A percentile compares a stretch with the other conserved stretches of the same genome.
These are phyloP conservation scores for Suhomyces chickasaworum DNA, from an alignment of 1,139 yeast genomes.

Conservation along the genomic window DNA sequence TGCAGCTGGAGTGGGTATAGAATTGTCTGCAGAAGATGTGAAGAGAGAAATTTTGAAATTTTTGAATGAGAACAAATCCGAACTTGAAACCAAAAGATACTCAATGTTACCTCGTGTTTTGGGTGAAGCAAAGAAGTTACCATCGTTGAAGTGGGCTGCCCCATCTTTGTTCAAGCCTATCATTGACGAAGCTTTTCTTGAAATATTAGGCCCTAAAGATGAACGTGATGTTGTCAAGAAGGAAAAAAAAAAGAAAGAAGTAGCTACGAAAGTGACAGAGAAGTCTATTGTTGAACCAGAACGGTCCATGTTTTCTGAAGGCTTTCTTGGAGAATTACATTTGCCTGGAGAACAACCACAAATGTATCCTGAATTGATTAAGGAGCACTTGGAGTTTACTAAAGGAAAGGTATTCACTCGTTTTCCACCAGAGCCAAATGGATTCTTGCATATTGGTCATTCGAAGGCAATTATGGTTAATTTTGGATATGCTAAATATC, in stretches of 20 bases:
- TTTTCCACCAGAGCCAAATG: constrained; percentile 99
- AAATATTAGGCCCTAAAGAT: constrained; percentile 87
- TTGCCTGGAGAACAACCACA: constrained; percentile 96
- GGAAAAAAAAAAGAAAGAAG: constrained; percentile 61
- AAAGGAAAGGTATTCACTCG: constrained; percentile 86
- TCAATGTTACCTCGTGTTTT: constrained; percentile 72
- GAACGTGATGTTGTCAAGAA: constrained; percentile 87
- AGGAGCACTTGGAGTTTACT: constrained; percentile 74
- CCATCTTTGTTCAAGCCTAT: constrained; percentile 84
- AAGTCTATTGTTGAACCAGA: constrained; percentile 27
- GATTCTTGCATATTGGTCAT: constrained; percentile 95
- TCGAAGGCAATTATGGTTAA: constrained; percentile 97
- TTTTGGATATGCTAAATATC: constrained; percentile 87
- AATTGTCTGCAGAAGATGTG: constrained; percentile 66
- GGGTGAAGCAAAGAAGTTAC: constrained; percentile 72
- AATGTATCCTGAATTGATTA: constrained; percentile 79
- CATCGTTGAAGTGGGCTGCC: constrained; percentile 87
- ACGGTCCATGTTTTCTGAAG: constrained; percentile 91
- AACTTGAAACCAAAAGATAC: constrained; percentile 72
- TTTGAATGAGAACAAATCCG: constrained; percentile 57
- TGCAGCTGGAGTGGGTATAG: constrained; percentile 82
- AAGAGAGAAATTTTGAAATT: constrained; percentile 58
- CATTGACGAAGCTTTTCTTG: constrained; percentile 73
- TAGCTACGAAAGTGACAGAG: constrained; percentile 27
- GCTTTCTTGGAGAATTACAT: constrained; percentile 93